Conservation (phyloP, 441 rosid species). For the Adansonia grandidieri region DNA sequence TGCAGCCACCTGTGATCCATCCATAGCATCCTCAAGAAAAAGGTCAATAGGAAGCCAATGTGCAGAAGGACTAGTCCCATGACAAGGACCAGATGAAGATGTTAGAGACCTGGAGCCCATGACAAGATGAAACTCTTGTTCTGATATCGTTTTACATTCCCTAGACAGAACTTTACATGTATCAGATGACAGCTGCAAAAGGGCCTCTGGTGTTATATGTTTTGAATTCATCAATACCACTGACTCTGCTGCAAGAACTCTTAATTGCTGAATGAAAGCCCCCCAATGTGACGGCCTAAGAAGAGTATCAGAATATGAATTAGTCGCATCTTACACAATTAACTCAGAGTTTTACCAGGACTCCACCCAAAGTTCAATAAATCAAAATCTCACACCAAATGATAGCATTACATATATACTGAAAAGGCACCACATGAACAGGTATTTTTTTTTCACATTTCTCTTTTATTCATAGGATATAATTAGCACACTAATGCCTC, state of each 20-base stretch:
- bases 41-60: conserved; percentile 96
- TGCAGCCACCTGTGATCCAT: conserved; percentile 72
- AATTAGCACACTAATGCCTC: conserved; percentile 13
- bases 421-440: neutral
- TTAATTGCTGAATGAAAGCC: conserved; percentile 63
- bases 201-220: conserved; percentile 53
- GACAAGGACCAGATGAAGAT: conserved; percentile 69
- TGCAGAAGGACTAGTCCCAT: conserved; percentile 67
- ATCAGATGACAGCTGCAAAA: conserved; percentile 65
- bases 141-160: conserved; percentile 53
- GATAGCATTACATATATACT: neutral
- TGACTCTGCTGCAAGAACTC: conserved; percentile 67
- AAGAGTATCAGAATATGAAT: conserved; percentile 25
- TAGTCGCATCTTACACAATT: conserved; percentile 5
- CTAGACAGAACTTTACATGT: conserved; percentile 41
- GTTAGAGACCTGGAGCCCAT: conserved; percentile 59
- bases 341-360: conserved; percentile 17
- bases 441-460: neutral
- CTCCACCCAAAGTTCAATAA: neutral
- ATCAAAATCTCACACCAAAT: neutral
- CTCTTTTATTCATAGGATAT: conserved; percentile 11
- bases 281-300: conserved; percentile 87
- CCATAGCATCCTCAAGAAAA: conserved; percentile 91
- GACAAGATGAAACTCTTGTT: conserved; percentile 58
- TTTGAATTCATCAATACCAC: conserved; percentile 65